These are phyloP conservation scores for Licmophora abbreviata DNA, from an alignment of 108 stramenopile genomes.

Conservation along the genomic window DNA sequence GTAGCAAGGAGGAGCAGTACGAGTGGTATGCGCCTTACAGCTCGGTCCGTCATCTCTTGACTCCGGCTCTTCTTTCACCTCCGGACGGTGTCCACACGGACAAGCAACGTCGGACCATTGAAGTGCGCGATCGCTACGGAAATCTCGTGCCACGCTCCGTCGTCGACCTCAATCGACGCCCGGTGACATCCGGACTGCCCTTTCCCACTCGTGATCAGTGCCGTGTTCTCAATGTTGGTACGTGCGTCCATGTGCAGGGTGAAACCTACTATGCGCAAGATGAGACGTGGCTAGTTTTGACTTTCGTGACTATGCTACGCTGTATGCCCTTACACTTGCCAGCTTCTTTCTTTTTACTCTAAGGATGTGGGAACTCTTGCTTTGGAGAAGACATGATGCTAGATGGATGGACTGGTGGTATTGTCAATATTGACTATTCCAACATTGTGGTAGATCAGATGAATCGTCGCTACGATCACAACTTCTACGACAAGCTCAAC, in stretches of 20 bases:
- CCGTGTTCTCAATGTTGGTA: slow-evolving; percentile 45
- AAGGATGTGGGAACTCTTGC: slow-evolving; percentile 46
- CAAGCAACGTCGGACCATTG: background rate
- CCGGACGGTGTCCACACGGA: background rate
- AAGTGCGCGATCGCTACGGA: background rate
- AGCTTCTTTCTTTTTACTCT: no score
- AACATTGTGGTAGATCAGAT: slow-evolving; percentile 61
- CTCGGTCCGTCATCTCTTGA: slow-evolving; percentile 23
- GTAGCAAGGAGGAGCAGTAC: slow-evolving; percentile 21
- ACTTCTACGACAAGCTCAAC: slow-evolving; percentile 15
- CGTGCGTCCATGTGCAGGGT: slow-evolving; percentile 40
- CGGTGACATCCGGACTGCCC: background rate
- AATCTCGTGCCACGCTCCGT: no score
- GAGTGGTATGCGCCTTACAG: slow-evolving; percentile 30
- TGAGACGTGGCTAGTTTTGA: slow-evolving; percentile 15
- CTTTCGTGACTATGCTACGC: no score
- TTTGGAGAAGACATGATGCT: slow-evolving; percentile 58
- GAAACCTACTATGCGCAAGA: background rate
- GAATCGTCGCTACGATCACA: slow-evolving; percentile 33
- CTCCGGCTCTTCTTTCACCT: slow-evolving; percentile 14
- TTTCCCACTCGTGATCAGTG: slow-evolving; percentile 48
- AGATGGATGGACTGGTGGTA: slow-evolving; percentile 52
- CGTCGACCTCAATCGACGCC: no score
- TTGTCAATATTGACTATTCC: slow-evolving; percentile 71
- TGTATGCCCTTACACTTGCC: no score